Conservation (phyloP, 2,329 filamentous ascomycete species). For the Chrysosporium keratinophilum region DNA sequence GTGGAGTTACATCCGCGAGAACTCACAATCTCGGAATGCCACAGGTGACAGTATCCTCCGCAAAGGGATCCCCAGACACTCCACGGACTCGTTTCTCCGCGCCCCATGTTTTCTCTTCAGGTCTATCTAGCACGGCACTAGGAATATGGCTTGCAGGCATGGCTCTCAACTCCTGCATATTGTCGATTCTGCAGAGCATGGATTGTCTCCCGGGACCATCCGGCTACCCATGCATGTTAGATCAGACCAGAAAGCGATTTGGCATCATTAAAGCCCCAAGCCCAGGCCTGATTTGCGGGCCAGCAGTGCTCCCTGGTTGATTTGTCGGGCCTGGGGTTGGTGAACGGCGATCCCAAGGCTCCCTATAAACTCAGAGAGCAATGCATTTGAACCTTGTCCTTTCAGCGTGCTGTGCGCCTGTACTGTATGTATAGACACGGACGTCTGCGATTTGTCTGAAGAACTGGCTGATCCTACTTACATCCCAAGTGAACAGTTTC, state of each 20-base stretch:
- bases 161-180: too few relatives aligned
- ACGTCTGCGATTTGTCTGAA: neutral
- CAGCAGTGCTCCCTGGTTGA: neutral
- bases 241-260: neutral
- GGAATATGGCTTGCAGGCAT: too few relatives aligned
- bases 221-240: neutral
- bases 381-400: neutral
- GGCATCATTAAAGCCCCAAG: too few relatives aligned
- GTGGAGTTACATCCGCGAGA: too few relatives aligned
- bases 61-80: too few relatives aligned
- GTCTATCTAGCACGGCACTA: neutral
- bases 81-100: too few relatives aligned
- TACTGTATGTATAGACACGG: neutral
- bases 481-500: neutral
- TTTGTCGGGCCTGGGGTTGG: neutral
- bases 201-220: slow-evolving; percentile 1
- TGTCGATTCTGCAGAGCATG: neutral
- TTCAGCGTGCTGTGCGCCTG: neutral
- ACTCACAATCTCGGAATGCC: too few relatives aligned
- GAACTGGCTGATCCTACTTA: too few relatives aligned
- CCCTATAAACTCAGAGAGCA: neutral
- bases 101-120: neutral
- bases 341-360: neutral
- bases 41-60: too few relatives aligned
- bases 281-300: neutral